These are phyloP conservation scores for Penicillium sumatraense DNA, from an alignment of 2,329 filamentous ascomycete species.

Conservation along the genomic window DNA sequence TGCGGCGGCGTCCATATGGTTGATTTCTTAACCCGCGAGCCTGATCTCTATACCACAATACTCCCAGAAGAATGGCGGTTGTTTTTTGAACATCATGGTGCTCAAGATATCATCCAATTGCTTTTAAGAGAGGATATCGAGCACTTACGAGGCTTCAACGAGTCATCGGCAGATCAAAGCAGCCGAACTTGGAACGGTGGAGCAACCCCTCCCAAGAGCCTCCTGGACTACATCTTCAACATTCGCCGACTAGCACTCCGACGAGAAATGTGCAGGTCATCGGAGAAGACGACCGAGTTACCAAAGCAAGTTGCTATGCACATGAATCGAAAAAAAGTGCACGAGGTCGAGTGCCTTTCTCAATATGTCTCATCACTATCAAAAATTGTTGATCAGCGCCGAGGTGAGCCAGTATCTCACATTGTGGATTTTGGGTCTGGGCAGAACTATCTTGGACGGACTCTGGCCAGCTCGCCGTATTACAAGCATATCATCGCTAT, in stretches of 20 bases:
- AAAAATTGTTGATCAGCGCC: conserved; percentile 56
- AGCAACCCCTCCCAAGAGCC: conserved; percentile 54
- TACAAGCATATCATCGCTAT: conserved; percentile 87
- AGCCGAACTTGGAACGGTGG: conserved; percentile 48
- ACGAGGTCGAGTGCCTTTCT: conserved; percentile 90
- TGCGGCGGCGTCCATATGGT: conserved; percentile 95
- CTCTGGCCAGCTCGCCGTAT: conserved; percentile 83
- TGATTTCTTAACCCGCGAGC: conserved; percentile 89
- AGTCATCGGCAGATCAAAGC: conserved; percentile 10
- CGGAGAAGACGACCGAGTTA: conserved; percentile 51
- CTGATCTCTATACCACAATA: conserved; percentile 78
- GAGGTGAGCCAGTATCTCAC: conserved; percentile 68
- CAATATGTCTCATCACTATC: conserved; percentile 76
- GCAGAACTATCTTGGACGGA: conserved; percentile 91
- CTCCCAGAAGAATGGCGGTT: conserved; percentile 79
- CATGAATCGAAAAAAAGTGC: conserved; percentile 95
- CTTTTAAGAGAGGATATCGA: conserved; percentile 77
- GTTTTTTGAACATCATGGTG: conserved; percentile 74
- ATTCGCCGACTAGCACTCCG: conserved; percentile 72
- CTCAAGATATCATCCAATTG: conserved; percentile 78
- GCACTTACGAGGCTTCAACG: conserved; percentile 33
- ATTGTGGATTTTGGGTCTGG: conserved; percentile 95
- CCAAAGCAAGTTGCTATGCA: conserved; percentile 77
- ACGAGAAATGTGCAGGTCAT: conserved; percentile 51
- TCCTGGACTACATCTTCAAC: conserved; percentile 73